These are phyloP conservation scores for Hypoxylon sp. DNA, from an alignment of 2,329 filamentous ascomycete genomes.

Conservation along the genomic window DNA sequence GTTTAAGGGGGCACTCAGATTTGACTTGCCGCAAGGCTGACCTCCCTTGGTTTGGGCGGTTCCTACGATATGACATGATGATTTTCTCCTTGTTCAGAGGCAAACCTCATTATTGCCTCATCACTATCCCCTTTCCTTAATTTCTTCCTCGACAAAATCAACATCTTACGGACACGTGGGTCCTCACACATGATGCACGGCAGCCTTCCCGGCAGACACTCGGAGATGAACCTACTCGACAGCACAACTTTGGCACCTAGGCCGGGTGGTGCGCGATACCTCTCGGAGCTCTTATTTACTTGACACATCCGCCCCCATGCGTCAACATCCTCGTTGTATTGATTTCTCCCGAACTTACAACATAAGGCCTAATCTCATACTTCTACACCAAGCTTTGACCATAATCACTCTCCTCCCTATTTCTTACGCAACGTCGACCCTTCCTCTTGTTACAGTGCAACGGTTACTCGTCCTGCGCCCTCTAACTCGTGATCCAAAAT, in stretches of 20 bases:
- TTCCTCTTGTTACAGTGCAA: slow-evolving; percentile 40
- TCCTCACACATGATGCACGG: slow-evolving; percentile 43
- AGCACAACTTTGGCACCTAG: slow-evolving; percentile 34
- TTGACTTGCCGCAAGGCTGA: slow-evolving; percentile 75
- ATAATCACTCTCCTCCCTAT: slow-evolving; percentile 35
- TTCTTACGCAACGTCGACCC: slow-evolving; percentile 37
- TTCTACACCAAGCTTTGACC: slow-evolving; percentile 25
- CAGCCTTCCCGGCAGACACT: slow-evolving; percentile 30
- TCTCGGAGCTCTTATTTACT: slow-evolving; percentile 40
- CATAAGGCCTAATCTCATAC: slow-evolving; percentile 39
- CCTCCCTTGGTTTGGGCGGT: slow-evolving; percentile 62
- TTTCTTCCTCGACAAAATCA: slow-evolving; percentile 45
- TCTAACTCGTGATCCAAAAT: slow-evolving; percentile 18
- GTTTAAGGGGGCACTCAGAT: slow-evolving; percentile 67
- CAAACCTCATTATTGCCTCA: slow-evolving; percentile 49
- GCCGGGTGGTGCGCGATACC: slow-evolving; percentile 36
- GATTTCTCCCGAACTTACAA: slow-evolving; percentile 35
- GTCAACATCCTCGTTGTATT: slow-evolving; percentile 45
- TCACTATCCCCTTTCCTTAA: slow-evolving; percentile 51
- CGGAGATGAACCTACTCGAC: slow-evolving; percentile 22
- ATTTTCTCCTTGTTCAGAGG: slow-evolving; percentile 48
- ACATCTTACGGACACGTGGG: slow-evolving; percentile 47
- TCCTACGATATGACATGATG: slow-evolving; percentile 62
- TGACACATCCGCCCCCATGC: slow-evolving; percentile 47
- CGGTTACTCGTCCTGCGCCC: slow-evolving; percentile 28